Base-by-base conservation (phyloP, 129 eudicot genomes). In the Helichrysum umbraculigerum region DNA sequence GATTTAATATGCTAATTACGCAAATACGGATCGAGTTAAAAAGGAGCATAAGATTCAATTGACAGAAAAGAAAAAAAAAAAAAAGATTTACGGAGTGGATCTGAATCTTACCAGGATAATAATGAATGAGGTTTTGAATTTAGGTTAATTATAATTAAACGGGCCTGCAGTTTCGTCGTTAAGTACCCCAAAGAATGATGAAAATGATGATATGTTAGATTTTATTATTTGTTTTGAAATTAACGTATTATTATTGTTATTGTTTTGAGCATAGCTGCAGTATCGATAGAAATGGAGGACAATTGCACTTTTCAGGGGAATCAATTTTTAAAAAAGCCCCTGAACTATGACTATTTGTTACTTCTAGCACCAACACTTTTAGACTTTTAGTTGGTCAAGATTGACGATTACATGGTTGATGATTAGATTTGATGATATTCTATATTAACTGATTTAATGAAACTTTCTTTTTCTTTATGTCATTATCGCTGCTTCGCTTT, bases 61-160 rank as follows among this genome's bases (percentile, higher is more conserved):
- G 54, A 71, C 21, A 15, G 50, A 39, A 39, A 17, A 51, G 62
- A 61, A 16, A 66, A 51, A 71, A 25, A 61, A 9, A 66, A 51
- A 71, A 41, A 12, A 41, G 74, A 79, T 79, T 68, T 20, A 66
- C 2, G 3, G 66, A 56, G 52, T 60, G 75, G 79, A 80, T 80
- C 79, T 74, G 79, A 80, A 74, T 80, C 79, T 80, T 80, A 80
- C 79, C 65, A 33, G 69, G 37, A 73, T 73, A 33, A 66, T 8
- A 71, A 66, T 14, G 16, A 29, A 61, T 61, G 75, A 67, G 34
- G 34, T 14, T 57, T 76, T 52, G 44, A 34, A 20, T 6, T 25
- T 66, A 33, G 74, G 32, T 70, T 71, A 22, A 70, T 70, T 5
- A 62, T 34, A 47, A 37, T 33, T 62, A 2, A 28, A 44, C 33